These are phyloP conservation scores for Annulohypoxylon truncatum DNA, from an alignment of 2,329 filamentous ascomycete species.

Conservation along the genomic window DNA sequence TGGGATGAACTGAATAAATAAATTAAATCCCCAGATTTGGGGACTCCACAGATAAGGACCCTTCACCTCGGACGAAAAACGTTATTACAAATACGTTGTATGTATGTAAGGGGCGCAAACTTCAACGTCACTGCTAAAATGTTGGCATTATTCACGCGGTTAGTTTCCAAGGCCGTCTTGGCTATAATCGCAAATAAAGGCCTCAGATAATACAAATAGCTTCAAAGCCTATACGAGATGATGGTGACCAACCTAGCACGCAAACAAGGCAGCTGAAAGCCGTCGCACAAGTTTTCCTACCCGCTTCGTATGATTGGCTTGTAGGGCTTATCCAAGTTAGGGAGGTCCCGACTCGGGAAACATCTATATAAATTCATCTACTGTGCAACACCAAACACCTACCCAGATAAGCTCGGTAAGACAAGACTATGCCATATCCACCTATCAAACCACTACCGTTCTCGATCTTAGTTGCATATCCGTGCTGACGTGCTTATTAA, in stretches of 20 bases:
- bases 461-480: conserved; percentile 1
- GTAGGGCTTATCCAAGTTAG: background rate
- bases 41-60: conserved; percentile 15
- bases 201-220: background rate
- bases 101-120: background rate
- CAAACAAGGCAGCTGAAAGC: conserved; percentile 4
- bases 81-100: conserved; percentile 3
- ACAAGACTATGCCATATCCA: background rate
- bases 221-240: background rate
- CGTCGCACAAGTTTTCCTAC: background rate
- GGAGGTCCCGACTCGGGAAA: conserved; percentile 1
- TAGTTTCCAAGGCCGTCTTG: background rate
- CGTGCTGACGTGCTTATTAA: conserved; percentile 11
- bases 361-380: conserved; percentile 15
- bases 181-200: background rate
- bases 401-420: conserved; percentile 16
- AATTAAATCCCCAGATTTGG: conserved; percentile 20
- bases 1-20: no score
- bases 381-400: conserved; percentile 9
- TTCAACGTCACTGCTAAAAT: background rate
- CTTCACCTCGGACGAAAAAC: background rate
- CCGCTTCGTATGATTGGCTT: background rate
- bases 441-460: background rate
- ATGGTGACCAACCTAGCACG: background rate
- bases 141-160: background rate